Base-by-base conservation (phyloP, 441 rosid genomes). In the Adansonia grandidieri region DNA sequence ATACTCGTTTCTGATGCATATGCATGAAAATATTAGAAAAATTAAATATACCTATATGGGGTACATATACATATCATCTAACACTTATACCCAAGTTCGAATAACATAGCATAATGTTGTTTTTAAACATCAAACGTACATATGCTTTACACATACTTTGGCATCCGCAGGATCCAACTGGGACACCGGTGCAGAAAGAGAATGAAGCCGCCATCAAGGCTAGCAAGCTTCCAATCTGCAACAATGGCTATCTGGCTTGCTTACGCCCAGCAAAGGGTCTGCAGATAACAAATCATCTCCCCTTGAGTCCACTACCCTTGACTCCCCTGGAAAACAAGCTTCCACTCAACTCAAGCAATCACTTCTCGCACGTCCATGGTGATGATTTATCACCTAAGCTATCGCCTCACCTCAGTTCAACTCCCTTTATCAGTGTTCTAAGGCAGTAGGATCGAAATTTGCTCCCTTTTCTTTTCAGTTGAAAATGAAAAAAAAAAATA, bases 271-370 rank as follows among this genome's bases (percentile, higher is more conserved):
- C 79, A 45, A 86, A 80, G 77, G 86, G 82, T 79, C 71, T 73
- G 64, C 85, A 78, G 51, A 53, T 65, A 71, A 81, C 45, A 69
- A 78, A 20, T 76, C 82, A 84, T 53, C 15, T 77, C 58, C 89
- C 87, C 0, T 64, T 82, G 73, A 87, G 89, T 74, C 66, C 66
- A 28, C 66, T 62, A 61, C 89, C 87, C 0, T 58, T 81, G 71
- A 87, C 87, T 74, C 86, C 91, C 3, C n/a, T 86, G 20, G 90
- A 89, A 78, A 93, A 89, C 87, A 90, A 81, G 82, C 83, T 85
- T 74, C 85, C 84, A 19, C 80, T 80, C 22, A 83, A 84, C 24
- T 84, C 89, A 75, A 79, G 61, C 71, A 57, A 88, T 48, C 56
- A 79, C 84, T 75, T 80, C 75, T 74, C 84, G 40, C 73, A 72